Base-by-base conservation (phyloP, 495 filamentous ascomycete species). In the Penicillium nucicola region DNA sequence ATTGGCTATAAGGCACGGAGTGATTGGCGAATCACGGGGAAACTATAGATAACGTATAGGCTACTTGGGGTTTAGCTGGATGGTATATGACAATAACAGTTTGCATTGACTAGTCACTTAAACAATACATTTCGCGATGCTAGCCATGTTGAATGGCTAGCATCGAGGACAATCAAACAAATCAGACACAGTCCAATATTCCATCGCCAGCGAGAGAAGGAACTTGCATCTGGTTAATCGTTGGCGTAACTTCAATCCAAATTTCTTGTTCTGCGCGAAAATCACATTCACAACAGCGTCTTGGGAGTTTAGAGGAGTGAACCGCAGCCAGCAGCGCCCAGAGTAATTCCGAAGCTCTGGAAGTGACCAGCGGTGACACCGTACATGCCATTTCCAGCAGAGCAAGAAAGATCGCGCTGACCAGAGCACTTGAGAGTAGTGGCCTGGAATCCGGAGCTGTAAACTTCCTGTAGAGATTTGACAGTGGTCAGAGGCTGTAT, bases 291-390 rank as follows among this genome's bases (percentile, higher is more conserved):
- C n/a, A 14, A 12, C 18, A 37, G 25, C 5, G 6, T 13, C 9
- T n/a, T 20, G n/a, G 1, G 12, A 4, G 15, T 22, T 31, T 14
- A 30, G 28, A 17, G 20, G 6, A 47, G 46, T 0, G 34, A 25
- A 12, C 25, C 35, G 44, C 67, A 68, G 20, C 67, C 65, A 38
- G 61, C 65, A 13, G n/a, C 3, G 9, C 61, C 63, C 45, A 68
- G 19, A 1, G 15, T 23, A 18, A 68, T 34, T 0, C 67, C 65
- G 44, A 68, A 68, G 58, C 63, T 71, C 10, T 40, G 47, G 40
- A 69, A 64, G 36, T 66, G 66, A 9, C 66, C 64, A 18, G 43
- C 32, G 19, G 62, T 69, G 30, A 66, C 62, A 40, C 60, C 46
- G 7, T 56, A 19, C 38, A 53, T 42, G 8, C 64, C 59, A 51